Conservation (phyloP, 441 rosid species). For the Croton setiger region DNA sequence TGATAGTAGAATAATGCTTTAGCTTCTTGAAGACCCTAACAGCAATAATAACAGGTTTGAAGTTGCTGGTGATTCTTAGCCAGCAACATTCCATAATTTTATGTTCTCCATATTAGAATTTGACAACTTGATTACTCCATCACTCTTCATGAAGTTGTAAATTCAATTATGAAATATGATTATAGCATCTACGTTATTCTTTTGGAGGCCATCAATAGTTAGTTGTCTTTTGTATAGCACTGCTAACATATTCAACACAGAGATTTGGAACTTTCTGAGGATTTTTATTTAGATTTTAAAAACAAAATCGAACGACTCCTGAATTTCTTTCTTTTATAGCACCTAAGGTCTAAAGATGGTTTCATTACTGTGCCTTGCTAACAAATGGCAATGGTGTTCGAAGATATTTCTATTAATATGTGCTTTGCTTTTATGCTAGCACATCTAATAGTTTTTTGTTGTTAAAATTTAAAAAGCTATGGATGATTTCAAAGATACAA, state of each 20-base stretch:
- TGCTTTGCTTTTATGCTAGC: no score
- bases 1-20: neutral
- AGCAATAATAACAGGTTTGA: conserved; percentile 17
- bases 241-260: neutral
- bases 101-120: neutral
- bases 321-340: no score
- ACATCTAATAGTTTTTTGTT: no score
- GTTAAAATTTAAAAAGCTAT: no score
- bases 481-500: no score
- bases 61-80: conserved; percentile 10
- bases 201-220: neutral
- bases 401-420: no score
- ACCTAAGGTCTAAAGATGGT: no score
- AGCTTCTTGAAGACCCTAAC: conserved; percentile 19
- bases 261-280: neutral
- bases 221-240: neutral
- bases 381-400: no score
- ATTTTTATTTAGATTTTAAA: neutral
- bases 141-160: neutral
- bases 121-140: neutral
- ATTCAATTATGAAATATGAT: neutral
- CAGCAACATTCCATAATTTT: neutral
- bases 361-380: no score
- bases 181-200: neutral
- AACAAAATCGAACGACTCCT: no score